Evolutionary conservation across 2,329 filamentous ascomycete genomes (phyloP).

Genomic region (Venturiaceae sp.): DNA sequence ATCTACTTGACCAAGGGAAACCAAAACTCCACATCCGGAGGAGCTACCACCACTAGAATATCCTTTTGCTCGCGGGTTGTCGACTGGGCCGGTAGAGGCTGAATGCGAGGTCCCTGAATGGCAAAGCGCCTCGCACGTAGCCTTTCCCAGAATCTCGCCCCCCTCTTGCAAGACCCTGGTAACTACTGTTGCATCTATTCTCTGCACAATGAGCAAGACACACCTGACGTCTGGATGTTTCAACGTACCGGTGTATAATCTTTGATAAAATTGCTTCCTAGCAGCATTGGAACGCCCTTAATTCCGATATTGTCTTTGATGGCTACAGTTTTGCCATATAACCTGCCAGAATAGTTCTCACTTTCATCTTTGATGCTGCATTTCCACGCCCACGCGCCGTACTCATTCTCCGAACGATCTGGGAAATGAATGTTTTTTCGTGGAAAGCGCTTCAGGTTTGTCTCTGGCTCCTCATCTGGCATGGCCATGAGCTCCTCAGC

Average conservation of each 20-base stretch:
- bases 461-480: constrained; percentile 23
- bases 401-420: constrained; percentile 21
- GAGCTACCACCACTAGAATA: constrained; percentile 42
- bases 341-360: constrained; percentile 15
- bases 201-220: constrained; percentile 8
- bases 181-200: constrained; percentile 20
- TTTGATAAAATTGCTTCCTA: constrained; percentile 20
- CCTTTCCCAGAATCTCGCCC: constrained; percentile 18
- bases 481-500: constrained; percentile 27
- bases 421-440: constrained; percentile 25
- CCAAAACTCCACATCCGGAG: constrained; percentile 36
- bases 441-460: constrained; percentile 24
- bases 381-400: constrained; percentile 35
- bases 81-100: constrained; percentile 30
- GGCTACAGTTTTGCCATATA: constrained; percentile 25
- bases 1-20: constrained; percentile 34
- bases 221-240: neutral
- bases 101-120: constrained; percentile 21
- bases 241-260: constrained; percentile 14
- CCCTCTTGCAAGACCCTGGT: constrained; percentile 20
- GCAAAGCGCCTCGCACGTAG: constrained; percentile 23
- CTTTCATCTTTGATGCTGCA: constrained; percentile 24
- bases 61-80: constrained; percentile 35
- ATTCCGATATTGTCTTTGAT: constrained; percentile 24
- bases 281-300: constrained; percentile 20